phyloP scores from a whole-genome alignment of 192 early-diverging fungal species.

The Coemansia sp. region DNA sequence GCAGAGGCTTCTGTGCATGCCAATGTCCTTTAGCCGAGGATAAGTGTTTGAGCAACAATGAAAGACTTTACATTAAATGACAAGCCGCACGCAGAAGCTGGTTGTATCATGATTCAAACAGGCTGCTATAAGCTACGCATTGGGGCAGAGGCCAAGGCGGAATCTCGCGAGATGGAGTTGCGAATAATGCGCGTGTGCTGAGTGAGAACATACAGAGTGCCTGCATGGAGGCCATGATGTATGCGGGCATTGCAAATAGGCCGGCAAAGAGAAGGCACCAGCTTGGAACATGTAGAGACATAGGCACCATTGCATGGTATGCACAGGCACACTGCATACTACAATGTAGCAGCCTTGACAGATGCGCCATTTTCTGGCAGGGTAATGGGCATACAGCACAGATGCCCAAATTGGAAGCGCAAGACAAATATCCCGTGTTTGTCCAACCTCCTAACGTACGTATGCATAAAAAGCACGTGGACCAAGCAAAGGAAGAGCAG shows the following conservation, averaged over 20 bases:
- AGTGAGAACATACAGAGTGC: background rate
- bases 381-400: constrained; percentile 3
- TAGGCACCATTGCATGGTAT: constrained; percentile 6
- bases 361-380: constrained; percentile 12
- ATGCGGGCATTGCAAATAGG: background rate
- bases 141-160: too few species aligned
- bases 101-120: too few species aligned
- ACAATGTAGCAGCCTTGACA: constrained; percentile 8
- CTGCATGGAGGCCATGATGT: constrained; percentile 2
- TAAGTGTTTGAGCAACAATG: too few species aligned
- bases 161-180: background rate
- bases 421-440: constrained; percentile 1
- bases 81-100: too few species aligned
- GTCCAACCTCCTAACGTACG: too few species aligned
- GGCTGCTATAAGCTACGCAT: background rate
- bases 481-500: too few species aligned
- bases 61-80: too few species aligned
- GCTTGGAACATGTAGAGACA: too few species aligned
- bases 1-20: too few species aligned
- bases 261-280: too few species aligned
- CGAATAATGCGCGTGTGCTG: background rate
- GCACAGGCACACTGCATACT: constrained; percentile 15
- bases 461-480: too few species aligned
- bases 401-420: background rate
- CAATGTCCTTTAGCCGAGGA: too few species aligned